These are phyloP conservation scores for Anastatica hierochuntica DNA, from an alignment of 345 rosid genomes.

Conservation along the genomic window DNA sequence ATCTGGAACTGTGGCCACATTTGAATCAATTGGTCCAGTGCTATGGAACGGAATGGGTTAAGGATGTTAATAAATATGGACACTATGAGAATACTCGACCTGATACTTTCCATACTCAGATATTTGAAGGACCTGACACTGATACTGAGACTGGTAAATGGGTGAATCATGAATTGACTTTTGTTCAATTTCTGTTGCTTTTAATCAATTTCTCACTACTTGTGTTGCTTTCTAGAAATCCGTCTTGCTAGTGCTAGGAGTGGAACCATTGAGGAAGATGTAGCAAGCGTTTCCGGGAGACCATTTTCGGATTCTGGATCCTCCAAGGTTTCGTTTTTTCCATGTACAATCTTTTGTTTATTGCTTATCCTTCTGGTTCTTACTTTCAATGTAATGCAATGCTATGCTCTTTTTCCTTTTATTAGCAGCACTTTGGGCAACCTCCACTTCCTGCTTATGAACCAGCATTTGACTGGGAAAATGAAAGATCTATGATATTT, in stretches of 20 bases:
- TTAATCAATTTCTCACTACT: not conserved
- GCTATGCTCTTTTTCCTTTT: not conserved
- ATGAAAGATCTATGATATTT: conserved; percentile 77
- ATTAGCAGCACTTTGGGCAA: conserved; percentile 70
- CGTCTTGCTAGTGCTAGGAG: conserved; percentile 72
- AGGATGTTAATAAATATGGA: conserved; percentile 89
- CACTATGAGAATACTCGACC: conserved; percentile 58
- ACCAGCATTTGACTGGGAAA: conserved; percentile 99
- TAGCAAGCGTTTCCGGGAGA: conserved; percentile 73
- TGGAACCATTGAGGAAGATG: conserved; percentile 55
- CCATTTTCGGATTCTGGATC: conserved; percentile 46
- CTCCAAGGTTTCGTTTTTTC: conserved; percentile 33
- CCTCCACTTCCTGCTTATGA: conserved; percentile 97
- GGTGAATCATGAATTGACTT: not conserved
- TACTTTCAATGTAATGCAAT: not conserved
- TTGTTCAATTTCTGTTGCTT: not conserved
- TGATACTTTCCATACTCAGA: conserved; percentile 65
- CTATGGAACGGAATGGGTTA: conserved; percentile 83
- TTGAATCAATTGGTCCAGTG: conserved; percentile 76
- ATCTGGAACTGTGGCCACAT: conserved; percentile 96
- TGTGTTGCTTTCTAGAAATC: conserved; percentile 43
- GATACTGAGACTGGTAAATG: conserved; percentile 80
- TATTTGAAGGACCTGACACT: conserved; percentile 96
- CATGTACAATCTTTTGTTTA: not conserved
- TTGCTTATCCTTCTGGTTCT: not conserved